phyloP scores from a whole-genome alignment of 345 rosid species.

The Rhizophora mangle region DNA sequence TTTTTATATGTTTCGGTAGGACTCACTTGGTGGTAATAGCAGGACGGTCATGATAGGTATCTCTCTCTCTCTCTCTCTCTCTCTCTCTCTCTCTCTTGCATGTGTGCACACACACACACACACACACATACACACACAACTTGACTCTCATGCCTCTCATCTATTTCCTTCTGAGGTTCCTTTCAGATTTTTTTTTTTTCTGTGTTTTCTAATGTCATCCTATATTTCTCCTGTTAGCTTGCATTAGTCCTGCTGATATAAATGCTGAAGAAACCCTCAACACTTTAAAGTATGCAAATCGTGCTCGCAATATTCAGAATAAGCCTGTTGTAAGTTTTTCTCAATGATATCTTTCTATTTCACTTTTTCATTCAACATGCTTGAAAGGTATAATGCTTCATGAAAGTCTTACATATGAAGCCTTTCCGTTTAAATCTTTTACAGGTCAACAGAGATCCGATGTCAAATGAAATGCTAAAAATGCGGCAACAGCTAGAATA shows the following conservation, averaged over 20 bases:
- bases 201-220: background rate
- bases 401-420: background rate
- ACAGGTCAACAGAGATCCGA: slow-evolving; percentile 97
- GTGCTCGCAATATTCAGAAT: slow-evolving; percentile 95
- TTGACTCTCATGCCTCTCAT: background rate
- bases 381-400: background rate
- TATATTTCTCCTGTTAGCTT: slow-evolving; percentile 46
- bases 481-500: slow-evolving; percentile 94
- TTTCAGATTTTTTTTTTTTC: background rate
- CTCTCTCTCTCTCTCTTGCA: too few relatives aligned
- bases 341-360: slow-evolving; percentile 4
- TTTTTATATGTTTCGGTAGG: slow-evolving; percentile 43
- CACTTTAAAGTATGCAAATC: slow-evolving; percentile 96
- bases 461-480: slow-evolving; percentile 87
- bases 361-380: background rate
- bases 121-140: too few relatives aligned
- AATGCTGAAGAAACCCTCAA: slow-evolving; percentile 98
- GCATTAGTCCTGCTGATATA: slow-evolving; percentile 98
- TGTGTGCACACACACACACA: too few relatives aligned
- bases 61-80: background rate
- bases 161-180: slow-evolving; percentile 1
- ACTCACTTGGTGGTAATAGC: slow-evolving; percentile 99
- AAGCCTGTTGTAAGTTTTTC: slow-evolving; percentile 87
- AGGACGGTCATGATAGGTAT: slow-evolving; percentile 98
- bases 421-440: slow-evolving; percentile 9